phyloP scores from a whole-genome alignment of 2,329 filamentous ascomycete genomes.

The Bipolaris sorokiniana region DNA sequence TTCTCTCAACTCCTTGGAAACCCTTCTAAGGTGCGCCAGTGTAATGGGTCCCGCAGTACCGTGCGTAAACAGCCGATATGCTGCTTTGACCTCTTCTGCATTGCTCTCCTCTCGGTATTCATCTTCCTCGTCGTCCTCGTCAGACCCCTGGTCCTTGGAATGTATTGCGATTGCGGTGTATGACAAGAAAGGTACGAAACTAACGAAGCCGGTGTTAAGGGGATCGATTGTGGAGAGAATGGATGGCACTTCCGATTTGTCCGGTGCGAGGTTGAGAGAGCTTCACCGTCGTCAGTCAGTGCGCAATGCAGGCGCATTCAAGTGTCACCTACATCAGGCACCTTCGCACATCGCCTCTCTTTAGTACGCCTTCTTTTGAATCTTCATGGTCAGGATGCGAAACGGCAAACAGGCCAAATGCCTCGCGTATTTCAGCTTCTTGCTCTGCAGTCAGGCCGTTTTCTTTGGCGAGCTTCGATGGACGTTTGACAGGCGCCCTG shows the following conservation, averaged over 20 bases:
- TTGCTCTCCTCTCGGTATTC: slow-evolving; percentile 35
- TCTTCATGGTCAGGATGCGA: slow-evolving; percentile 63
- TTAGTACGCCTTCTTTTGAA: slow-evolving; percentile 63
- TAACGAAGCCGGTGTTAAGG: slow-evolving; percentile 75
- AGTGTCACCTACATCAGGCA: slow-evolving; percentile 57
- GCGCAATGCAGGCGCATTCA: slow-evolving; percentile 1
- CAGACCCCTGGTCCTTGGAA: slow-evolving; percentile 36
- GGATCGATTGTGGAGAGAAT: slow-evolving; percentile 85
- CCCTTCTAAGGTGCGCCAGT: slow-evolving; percentile 74
- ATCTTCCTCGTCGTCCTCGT: slow-evolving; percentile 52
- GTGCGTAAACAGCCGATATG: slow-evolving; percentile 79
- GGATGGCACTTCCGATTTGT: slow-evolving; percentile 71
- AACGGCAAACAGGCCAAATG: slow-evolving; percentile 76
- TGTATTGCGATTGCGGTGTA: slow-evolving; percentile 88
- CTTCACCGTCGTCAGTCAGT: slow-evolving; percentile 52
- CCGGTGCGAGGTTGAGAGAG: slow-evolving; percentile 78
- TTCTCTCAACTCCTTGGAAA: slow-evolving; percentile 83
- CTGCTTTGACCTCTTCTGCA: slow-evolving; percentile 77
- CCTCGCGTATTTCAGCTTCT: slow-evolving; percentile 89
- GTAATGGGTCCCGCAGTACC: slow-evolving; percentile 70
- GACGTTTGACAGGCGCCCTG: slow-evolving; percentile 55
- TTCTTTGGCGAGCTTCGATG: slow-evolving; percentile 90
- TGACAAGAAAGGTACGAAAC: slow-evolving; percentile 82
- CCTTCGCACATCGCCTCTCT: slow-evolving; percentile 54
- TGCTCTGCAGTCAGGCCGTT: slow-evolving; percentile 83